Percentiles rank a stretch among this genome's conserved stretches.
Evolutionary conservation across 2,329 filamentous ascomycete genomes (phyloP).

Genomic region (Colletotrichum tanaceti): DNA sequence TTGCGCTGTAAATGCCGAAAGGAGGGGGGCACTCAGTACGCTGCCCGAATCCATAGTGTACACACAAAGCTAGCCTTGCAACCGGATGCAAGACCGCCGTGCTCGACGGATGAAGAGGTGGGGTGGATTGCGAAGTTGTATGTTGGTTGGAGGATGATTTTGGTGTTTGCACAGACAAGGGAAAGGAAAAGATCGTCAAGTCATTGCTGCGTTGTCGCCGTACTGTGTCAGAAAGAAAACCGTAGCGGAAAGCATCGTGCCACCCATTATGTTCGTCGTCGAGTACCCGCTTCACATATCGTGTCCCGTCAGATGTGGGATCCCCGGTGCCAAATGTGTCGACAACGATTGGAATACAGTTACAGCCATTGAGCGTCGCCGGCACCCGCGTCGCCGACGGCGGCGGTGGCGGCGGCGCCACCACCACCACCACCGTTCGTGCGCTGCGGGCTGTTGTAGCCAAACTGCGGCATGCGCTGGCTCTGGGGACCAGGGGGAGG

Average conservation of each 20-base stretch:
- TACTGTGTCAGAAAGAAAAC: constrained; percentile 47
- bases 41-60: constrained; percentile 41
- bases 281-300: constrained; percentile 37
- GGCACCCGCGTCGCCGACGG: constrained; percentile 47
- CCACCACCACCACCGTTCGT: constrained; percentile 28
- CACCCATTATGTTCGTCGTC: constrained; percentile 40
- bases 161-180: constrained; percentile 46
- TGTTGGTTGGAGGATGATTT: constrained; percentile 31
- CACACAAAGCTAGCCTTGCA: constrained; percentile 41
- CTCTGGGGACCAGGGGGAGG: constrained; percentile 43
- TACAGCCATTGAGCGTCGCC: constrained; percentile 56
- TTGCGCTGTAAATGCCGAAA: constrained; percentile 37
- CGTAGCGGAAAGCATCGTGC: constrained; percentile 41
- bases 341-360: constrained; percentile 41
- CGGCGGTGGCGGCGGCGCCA: constrained; percentile 39
- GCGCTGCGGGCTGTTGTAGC: constrained; percentile 31
- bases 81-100: constrained; percentile 50
- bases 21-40: constrained; percentile 29
- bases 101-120: constrained; percentile 41
- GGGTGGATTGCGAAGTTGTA: constrained; percentile 30
- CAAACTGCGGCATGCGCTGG: constrained; percentile 33
- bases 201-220: constrained; percentile 54
- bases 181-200: constrained; percentile 54
- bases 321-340: neutral
- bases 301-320: constrained; percentile 28